Conservation (phyloP, 352 stramenopile genomes). For the Lagenidium sp. region DNA sequence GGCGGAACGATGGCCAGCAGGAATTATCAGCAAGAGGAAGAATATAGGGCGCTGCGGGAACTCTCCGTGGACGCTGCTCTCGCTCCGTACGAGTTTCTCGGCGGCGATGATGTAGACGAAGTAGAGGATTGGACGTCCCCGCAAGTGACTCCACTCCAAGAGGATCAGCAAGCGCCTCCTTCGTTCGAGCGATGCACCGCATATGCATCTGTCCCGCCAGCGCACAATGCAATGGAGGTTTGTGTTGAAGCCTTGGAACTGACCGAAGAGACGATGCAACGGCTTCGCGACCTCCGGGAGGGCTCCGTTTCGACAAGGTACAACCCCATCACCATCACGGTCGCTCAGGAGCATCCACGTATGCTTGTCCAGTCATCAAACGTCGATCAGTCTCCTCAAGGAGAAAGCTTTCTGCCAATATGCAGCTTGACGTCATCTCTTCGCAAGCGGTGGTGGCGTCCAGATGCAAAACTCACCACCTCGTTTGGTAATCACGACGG, state of each 20-base stretch:
- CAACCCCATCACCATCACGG: conserved; percentile 32
- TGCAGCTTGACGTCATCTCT: background rate
- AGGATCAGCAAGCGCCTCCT: too few relatives aligned
- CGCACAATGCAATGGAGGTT: conserved; percentile 22
- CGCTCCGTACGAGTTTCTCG: background rate
- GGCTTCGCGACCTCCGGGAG: conserved; percentile 37
- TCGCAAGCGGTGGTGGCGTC: background rate
- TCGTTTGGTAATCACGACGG: background rate
- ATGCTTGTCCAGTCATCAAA: conserved; percentile 1
- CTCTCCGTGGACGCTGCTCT: too few relatives aligned
- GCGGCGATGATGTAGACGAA: background rate
- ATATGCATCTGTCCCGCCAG: too few relatives aligned
- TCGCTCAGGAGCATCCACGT: conserved; percentile 24
- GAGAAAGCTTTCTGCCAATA: background rate
- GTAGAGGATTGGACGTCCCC: background rate
- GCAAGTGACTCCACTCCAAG: too few relatives aligned
- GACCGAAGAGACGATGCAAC: conserved; percentile 20
- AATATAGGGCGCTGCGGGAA: too few relatives aligned
- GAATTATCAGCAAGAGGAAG: background rate
- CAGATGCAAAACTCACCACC: background rate
- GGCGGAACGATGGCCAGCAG: background rate
- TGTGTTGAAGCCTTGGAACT: conserved; percentile 38
- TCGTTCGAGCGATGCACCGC: too few relatives aligned
- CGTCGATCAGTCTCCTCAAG: background rate
- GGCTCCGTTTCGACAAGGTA: conserved; percentile 37